These are phyloP conservation scores for Cetraspora pellucida DNA, from an alignment of 192 early-diverging fungal genomes.

Conservation along the genomic window DNA sequence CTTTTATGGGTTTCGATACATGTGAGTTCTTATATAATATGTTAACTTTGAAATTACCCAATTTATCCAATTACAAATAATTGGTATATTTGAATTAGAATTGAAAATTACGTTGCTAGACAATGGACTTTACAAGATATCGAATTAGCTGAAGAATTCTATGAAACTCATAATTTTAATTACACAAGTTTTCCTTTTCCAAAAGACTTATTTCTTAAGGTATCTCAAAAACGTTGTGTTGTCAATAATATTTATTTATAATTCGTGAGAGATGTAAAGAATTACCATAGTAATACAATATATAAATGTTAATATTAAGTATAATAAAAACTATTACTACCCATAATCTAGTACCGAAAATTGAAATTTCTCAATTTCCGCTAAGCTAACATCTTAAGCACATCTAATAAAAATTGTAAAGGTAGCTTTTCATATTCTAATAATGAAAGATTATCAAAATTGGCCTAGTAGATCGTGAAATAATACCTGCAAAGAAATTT, in stretches of 20 bases:
- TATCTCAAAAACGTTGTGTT: constrained; percentile 28
- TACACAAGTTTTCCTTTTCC: constrained; percentile 73
- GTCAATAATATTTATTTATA: not conserved
- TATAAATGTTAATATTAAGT: too few species aligned
- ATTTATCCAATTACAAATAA: not conserved
- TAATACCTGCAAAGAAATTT: too few species aligned
- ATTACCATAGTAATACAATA: too few species aligned
- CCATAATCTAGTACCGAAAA: too few species aligned
- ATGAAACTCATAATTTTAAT: constrained; percentile 73
- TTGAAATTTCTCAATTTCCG: too few species aligned
- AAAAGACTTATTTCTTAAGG: constrained; percentile 72
- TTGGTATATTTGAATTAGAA: constrained; percentile 36
- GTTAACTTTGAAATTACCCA: not conserved
- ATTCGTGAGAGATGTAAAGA: too few species aligned
- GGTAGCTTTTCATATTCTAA: too few species aligned
- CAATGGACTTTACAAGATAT: constrained; percentile 75
- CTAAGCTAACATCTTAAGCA: too few species aligned
- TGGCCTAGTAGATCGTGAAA: too few species aligned
- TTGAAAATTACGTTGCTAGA: constrained; percentile 72
- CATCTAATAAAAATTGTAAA: too few species aligned
- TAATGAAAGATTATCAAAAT: too few species aligned
- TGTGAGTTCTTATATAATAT: constrained; percentile 42
- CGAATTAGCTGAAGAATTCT: constrained; percentile 66
- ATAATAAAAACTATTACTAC: too few species aligned
- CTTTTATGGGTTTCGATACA: constrained; percentile 84